phyloP scores from a whole-genome alignment of 306 rosid genomes.

The Citrullus mucosospermus region DNA sequence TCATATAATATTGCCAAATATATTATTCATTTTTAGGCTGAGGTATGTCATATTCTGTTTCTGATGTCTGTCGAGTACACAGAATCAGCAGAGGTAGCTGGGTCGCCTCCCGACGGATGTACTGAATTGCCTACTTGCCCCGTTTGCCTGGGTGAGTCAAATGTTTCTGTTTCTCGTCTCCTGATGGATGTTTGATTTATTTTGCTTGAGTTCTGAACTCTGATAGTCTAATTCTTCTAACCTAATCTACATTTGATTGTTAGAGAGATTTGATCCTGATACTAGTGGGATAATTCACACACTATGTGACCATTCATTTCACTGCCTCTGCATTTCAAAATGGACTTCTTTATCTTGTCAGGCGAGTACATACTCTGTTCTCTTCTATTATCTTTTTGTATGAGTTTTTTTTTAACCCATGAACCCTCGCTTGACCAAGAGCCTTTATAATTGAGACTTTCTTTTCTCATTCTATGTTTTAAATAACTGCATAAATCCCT shows the following conservation, averaged over 20 bases:
- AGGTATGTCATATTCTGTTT: conserved; percentile 71
- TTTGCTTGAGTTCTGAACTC: not conserved
- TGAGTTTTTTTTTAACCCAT: not conserved
- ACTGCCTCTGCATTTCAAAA: conserved; percentile 83
- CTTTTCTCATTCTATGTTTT: not conserved
- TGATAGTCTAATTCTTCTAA: not conserved
- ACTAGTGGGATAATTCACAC: conserved; percentile 72
- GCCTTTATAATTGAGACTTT: not conserved
- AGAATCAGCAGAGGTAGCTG: conserved; percentile 59
- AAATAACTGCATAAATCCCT: not conserved
- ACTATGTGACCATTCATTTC: conserved; percentile 86
- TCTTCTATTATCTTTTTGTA: conserved; percentile 2
- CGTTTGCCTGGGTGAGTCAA: conserved; percentile 75
- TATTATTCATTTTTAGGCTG: conserved; percentile 44
- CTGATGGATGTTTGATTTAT: not conserved
- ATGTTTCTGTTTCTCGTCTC: not conserved
- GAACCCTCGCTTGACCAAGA: not conserved
- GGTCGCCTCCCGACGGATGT: conserved; percentile 60
- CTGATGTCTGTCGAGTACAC: conserved; percentile 71
- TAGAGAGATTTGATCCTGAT: conserved; percentile 82
- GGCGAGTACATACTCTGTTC: conserved; percentile 33
- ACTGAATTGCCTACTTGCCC: conserved; percentile 90
- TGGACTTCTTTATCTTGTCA: conserved; percentile 88
- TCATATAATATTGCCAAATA: not conserved
- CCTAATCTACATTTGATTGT: conserved; percentile 17